phyloP scores from a whole-genome alignment of 768 basidiomycete genomes.

The Lentinula raphanica region DNA sequence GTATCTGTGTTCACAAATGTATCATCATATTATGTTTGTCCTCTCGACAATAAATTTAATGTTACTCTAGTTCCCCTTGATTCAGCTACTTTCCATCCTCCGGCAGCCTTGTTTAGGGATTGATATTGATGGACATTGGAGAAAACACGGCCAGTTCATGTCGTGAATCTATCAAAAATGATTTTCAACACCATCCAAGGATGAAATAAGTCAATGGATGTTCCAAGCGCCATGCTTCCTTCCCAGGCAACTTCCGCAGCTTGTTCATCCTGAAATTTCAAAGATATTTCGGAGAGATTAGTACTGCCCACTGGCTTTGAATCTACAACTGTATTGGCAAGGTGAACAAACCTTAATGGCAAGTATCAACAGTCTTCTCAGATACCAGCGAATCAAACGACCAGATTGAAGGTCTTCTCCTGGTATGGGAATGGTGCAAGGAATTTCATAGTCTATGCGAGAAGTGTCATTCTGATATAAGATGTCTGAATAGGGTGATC shows the following conservation, averaged over 20 bases:
- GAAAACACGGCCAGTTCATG: no score
- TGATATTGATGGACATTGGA: no score
- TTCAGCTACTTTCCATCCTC: no score
- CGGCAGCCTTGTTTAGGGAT: no score
- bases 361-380: conserved; percentile 6
- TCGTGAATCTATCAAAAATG: no score
- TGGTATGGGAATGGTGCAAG: conserved; percentile 9
- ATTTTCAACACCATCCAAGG: not conserved
- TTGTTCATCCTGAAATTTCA: conserved; percentile 9
- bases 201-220: not conserved
- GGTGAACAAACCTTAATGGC: conserved; percentile 5
- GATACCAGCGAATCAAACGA: conserved; percentile 8
- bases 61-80: no score
- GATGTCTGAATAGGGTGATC: not conserved
- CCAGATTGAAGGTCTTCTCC: conserved; percentile 8
- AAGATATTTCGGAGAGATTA: no score
- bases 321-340: no score
- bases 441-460: conserved; percentile 11
- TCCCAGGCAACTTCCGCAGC: not conserved
- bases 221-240: not conserved
- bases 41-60: no score
- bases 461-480: not conserved
- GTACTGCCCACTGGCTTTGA: no score
- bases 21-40: no score
- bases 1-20: no score